These are phyloP conservation scores for Candida arabinofermentans DNA, from an alignment of 805 yeast genomes.

Conservation along the genomic window DNA sequence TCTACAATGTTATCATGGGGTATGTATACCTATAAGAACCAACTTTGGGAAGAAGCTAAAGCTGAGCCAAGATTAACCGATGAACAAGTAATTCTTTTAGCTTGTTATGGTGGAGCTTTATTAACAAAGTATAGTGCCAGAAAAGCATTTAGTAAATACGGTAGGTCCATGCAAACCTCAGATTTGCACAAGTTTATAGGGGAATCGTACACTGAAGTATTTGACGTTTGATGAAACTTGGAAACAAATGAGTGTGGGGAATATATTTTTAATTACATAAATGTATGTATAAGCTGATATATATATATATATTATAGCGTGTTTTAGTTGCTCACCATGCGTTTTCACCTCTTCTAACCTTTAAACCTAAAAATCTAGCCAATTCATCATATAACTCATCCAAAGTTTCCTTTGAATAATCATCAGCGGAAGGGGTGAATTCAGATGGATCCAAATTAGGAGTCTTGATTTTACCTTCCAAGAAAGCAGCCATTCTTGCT, in stretches of 20 bases:
- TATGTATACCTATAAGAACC: conserved; percentile 51
- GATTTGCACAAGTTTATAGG: conserved; percentile 71
- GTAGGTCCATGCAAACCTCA: conserved; percentile 82
- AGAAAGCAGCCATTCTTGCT: conserved; percentile 44
- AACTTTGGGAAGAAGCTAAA: conserved; percentile 52
- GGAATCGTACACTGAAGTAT: conserved; percentile 43
- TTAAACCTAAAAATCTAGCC: conserved; percentile 65
- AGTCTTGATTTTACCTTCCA: conserved; percentile 45
- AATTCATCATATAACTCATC: conserved; percentile 57
- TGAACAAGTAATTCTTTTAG: conserved; percentile 38
- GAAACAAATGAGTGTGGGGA: no score
- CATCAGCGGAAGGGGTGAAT: conserved; percentile 27
- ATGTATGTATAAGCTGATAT: neutral
- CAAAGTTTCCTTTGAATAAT: conserved; percentile 44
- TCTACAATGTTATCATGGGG: conserved; percentile 84
- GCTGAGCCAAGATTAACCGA: conserved; percentile 28
- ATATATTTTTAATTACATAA: no score
- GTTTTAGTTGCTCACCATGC: conserved; percentile 38
- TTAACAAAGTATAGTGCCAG: conserved; percentile 63
- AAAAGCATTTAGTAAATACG: conserved; percentile 60
- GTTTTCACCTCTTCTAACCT: conserved; percentile 42
- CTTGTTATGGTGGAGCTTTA: conserved; percentile 69
- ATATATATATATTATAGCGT: neutral
- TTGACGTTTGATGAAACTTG: conserved; percentile 12
- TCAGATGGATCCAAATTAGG: conserved; percentile 31